Base-by-base conservation (phyloP, 208 protist species). In the Acanthamoeba culbertsoni region DNA sequence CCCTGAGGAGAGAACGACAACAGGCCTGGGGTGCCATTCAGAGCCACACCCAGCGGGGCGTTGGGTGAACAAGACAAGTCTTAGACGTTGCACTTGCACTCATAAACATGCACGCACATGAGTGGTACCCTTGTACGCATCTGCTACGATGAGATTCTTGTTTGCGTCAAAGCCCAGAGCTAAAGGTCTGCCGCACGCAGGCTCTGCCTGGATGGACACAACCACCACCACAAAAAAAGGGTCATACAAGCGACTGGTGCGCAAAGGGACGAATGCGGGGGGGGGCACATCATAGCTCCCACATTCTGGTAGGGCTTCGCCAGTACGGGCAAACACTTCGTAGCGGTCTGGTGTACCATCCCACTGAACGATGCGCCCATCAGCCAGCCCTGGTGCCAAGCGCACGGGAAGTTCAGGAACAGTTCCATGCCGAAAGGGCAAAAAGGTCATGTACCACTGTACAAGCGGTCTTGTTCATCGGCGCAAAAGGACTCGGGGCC, bases 391-490 rank as follows among this genome's bases (percentile, higher is more conserved):
- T 86, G 75, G 10, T 7, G 7, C 6, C 0, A 33, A 8, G 28
- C 20, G 20, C 4, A 33, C 63, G 5, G 35, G 14, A 37, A 10
- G 5, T 23, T 77, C 10, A 48, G 68, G n/a, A 8, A 23, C 2
- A 59, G 20, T n/a, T 37, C 33, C 63, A 12, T 16, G 31, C 10
- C 5, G 18, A 3, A 18, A 2, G 6, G 5, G 18, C n/a, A 33
- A 12, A 18, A 8, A 12, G 26, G 26, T 3, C 1, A 16, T 16
- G 6, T 86, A 62, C 79, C 79, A 3, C 46, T 23, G 53, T 88
- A 88, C 79, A 88, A 40, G 48, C 79, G 79, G 79, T 88, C 79
- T 1, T 88, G 45, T 5, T 35, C 79, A n/a, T 88, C 79, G 33
- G 62, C 55, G 0, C 46, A 40, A 62, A 88, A 88, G 14, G 79